Evolutionary conservation across 352 stramenopile genomes (phyloP).

Genomic region (Discostella stelligera): DNA sequence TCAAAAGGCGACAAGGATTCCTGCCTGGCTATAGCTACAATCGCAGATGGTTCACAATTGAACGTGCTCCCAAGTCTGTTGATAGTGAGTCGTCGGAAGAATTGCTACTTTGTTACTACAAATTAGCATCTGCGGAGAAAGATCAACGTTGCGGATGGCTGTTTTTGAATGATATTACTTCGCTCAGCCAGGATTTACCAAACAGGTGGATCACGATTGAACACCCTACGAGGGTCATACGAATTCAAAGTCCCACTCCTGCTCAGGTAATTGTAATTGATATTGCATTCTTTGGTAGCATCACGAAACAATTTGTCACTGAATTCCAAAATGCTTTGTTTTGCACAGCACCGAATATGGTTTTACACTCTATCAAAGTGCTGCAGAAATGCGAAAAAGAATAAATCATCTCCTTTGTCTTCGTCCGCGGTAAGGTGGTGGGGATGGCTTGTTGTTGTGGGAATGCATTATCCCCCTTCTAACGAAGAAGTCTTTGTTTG

Average conservation of each 20-base stretch:
- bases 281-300: too few relatives aligned
- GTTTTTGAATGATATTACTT: constrained; percentile 45
- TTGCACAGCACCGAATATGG: constrained; percentile 28
- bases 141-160: constrained; percentile 32
- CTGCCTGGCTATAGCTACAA: constrained; percentile 17
- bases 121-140: constrained; percentile 13
- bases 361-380: constrained; percentile 37
- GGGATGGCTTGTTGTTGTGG: neutral
- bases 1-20: constrained; percentile 26
- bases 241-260: constrained; percentile 38
- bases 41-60: constrained; percentile 44
- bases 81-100: constrained; percentile 11
- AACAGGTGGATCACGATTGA: constrained; percentile 45
- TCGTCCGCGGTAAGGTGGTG: constrained; percentile 10
- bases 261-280: constrained; percentile 17
- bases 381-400: constrained; percentile 31
- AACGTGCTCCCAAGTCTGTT: constrained; percentile 12
- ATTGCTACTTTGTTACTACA: constrained; percentile 42
- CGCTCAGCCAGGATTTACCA: constrained; percentile 32
- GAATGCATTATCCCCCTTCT: neutral
- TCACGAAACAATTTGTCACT: neutral
- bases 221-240: constrained; percentile 40
- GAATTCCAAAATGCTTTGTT: neutral
- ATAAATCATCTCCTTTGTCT: constrained; percentile 1
- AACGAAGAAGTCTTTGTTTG: neutral